Base-by-base conservation (phyloP, 164 flowering plant species). In the Kalanchoe fedtschenkoi region DNA sequence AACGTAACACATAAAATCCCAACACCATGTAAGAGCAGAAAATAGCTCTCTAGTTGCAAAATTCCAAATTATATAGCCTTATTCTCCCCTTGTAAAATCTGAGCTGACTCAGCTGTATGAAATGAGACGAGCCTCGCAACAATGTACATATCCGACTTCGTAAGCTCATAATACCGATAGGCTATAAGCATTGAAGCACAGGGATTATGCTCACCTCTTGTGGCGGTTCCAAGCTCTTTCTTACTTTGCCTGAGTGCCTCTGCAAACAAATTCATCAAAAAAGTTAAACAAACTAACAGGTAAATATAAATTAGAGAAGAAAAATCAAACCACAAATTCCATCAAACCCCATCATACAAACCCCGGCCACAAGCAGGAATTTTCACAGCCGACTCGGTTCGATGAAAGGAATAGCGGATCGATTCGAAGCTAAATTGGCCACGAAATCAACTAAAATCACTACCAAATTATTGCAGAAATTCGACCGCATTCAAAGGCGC, bases 161-260 rank as follows among this genome's bases (percentile, higher is more conserved):
- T 59, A 34, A 11, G 15, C 35, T 19, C 16, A 47, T 22, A 47
- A 47, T 47, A 19, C 22, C 17, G 29, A 62, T 15, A 17, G 41
- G 10, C 16, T 21, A 37, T 8, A 58, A 16, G 26, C 44, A 11
- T 6, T 30, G 10, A 3, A 16, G 1, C 35, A 16, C 1, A 17
- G 9, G 19, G 17, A 7, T 30, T 5, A 21, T 0, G 3, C 3
- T 33, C 32, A 58, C 61, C 61, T 58, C 61, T 34, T 32, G 61
- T 58, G 19, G 61, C 61, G 3, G 38, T 58, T 33, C 41, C 38
- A 19, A 58, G 24, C 61, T 58, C 61, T n/a, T 32, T 58, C 61
- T 58, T 58, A 34, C 61, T 58, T 26, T 34, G 28, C 41, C 61
- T 34, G 8, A 58, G 16, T 11, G 61, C 61, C 61, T 58, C 61